A percentile compares a stretch with the other conserved stretches of the same genome.
Evolutionary conservation across 2,329 filamentous ascomycete species (phyloP).

Genomic region (Fusarium secorum): DNA sequence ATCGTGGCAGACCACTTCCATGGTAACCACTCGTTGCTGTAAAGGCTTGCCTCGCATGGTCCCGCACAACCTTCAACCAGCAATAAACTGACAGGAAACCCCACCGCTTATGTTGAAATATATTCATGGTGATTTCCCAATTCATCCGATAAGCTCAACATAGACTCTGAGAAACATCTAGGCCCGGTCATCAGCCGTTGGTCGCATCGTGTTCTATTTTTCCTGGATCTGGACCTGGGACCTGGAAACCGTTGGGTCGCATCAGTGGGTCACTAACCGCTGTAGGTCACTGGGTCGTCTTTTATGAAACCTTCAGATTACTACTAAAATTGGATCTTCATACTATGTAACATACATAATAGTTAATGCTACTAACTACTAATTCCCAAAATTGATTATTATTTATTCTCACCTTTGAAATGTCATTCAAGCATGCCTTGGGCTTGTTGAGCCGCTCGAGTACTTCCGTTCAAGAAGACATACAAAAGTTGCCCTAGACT

Average conservation of each 20-base stretch:
- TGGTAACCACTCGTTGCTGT: not conserved
- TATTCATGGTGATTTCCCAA: fast-evolving
- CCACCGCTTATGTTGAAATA: too few relatives aligned
- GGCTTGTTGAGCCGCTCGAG: fast-evolving
- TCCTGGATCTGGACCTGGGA: not conserved
- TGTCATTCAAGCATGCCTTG: not conserved
- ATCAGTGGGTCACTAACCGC: not conserved
- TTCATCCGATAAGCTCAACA: too few relatives aligned
- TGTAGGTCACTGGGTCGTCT: not conserved
- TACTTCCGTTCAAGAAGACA: fast-evolving
- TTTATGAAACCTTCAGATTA: not conserved
- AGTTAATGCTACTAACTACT: fast-evolving
- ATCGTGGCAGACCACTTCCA: not conserved
- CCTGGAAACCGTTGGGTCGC: fast-evolving
- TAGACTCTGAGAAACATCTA: not conserved
- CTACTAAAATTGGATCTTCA: too few relatives aligned
- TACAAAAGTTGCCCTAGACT: too few relatives aligned
- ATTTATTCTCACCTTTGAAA: not conserved
- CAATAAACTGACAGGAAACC: not conserved
- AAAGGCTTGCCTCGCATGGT: not conserved
- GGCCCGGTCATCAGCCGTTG: not conserved
- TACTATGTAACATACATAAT: not conserved
- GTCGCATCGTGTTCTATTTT: not conserved
- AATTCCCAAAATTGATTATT: not conserved
- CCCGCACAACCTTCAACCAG: not conserved